Evolutionary conservation across 345 rosid genomes (phyloP).

Genomic region (Lepidium aucheri): DNA sequence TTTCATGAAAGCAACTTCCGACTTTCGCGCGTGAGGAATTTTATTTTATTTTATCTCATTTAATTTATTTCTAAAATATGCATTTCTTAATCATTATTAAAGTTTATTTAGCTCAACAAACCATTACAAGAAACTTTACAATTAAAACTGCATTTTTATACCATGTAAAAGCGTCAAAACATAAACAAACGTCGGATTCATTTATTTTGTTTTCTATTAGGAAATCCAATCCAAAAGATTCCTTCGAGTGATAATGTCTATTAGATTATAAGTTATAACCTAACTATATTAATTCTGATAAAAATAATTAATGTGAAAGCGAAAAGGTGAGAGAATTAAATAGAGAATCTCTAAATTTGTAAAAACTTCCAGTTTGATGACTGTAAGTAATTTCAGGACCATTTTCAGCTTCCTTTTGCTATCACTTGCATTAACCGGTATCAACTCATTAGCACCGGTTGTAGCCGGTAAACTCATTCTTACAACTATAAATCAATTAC

Average conservation of each 20-base stretch:
- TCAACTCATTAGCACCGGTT: slow-evolving; percentile 3
- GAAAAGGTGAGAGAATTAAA: slow-evolving; percentile 6
- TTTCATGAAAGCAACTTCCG: slow-evolving; percentile 26
- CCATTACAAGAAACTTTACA: background rate
- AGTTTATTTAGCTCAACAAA: background rate
- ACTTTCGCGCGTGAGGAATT: slow-evolving; percentile 16
- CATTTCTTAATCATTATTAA: background rate
- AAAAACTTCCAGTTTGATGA: slow-evolving; percentile 22
- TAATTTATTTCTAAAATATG: too few relatives aligned
- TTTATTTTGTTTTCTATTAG: too few relatives aligned
- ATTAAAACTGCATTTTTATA: background rate
- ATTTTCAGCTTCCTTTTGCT: slow-evolving; percentile 18
- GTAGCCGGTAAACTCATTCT: background rate
- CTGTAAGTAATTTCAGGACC: background rate
- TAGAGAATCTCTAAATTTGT: slow-evolving; percentile 21
- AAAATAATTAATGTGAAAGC: slow-evolving; percentile 17
- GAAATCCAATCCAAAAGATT: too few relatives aligned
- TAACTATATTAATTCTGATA: too few relatives aligned
- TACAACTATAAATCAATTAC: slow-evolving; percentile 3
- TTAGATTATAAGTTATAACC: too few relatives aligned
- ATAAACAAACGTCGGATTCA: too few relatives aligned
- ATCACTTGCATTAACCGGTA: slow-evolving; percentile 2
- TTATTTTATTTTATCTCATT: too few relatives aligned
- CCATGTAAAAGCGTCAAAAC: background rate
- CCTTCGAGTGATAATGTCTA: too few relatives aligned